phyloP scores from a whole-genome alignment of 2,329 filamentous ascomycete species.

The Aspergillus amoenus region DNA sequence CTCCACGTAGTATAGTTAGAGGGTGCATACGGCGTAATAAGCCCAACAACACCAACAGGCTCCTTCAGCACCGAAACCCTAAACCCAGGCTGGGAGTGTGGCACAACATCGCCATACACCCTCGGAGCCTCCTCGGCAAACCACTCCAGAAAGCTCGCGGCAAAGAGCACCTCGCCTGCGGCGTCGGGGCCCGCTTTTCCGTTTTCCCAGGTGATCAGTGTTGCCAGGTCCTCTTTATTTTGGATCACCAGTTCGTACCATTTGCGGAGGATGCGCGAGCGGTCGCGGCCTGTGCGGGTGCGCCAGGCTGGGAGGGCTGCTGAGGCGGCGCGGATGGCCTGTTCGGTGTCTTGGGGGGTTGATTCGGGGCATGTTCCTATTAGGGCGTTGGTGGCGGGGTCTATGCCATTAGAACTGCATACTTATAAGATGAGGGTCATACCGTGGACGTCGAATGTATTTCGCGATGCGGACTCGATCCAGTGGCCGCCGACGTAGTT shows the following conservation, averaged over 20 bases:
- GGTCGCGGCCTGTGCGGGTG: constrained; percentile 57
- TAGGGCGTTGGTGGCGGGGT: constrained; percentile 73
- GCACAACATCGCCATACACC: constrained; percentile 57
- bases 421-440: no score
- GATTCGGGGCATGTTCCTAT: constrained; percentile 81
- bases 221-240: constrained; percentile 59
- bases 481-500: background rate
- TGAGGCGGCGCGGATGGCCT: constrained; percentile 74
- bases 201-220: constrained; percentile 59
- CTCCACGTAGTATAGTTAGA: background rate
- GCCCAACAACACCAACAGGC: constrained; percentile 63
- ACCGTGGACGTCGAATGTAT: background rate
- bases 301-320: constrained; percentile 62
- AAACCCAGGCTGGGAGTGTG: constrained; percentile 54
- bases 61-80: constrained; percentile 31
- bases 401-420: background rate
- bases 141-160: constrained; percentile 56
- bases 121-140: constrained; percentile 59
- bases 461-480: background rate
- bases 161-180: constrained; percentile 49
- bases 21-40: constrained; percentile 54
- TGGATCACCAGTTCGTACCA: constrained; percentile 64
- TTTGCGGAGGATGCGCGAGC: constrained; percentile 58
- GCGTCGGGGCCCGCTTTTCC: constrained; percentile 57
- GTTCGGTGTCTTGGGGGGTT: constrained; percentile 68